Evolutionary conservation across 2,329 filamentous ascomycete genomes (phyloP), one percentile per base, ranked within the genome.

Genomic region (Ceratocystiopsis sp.): DNA sequence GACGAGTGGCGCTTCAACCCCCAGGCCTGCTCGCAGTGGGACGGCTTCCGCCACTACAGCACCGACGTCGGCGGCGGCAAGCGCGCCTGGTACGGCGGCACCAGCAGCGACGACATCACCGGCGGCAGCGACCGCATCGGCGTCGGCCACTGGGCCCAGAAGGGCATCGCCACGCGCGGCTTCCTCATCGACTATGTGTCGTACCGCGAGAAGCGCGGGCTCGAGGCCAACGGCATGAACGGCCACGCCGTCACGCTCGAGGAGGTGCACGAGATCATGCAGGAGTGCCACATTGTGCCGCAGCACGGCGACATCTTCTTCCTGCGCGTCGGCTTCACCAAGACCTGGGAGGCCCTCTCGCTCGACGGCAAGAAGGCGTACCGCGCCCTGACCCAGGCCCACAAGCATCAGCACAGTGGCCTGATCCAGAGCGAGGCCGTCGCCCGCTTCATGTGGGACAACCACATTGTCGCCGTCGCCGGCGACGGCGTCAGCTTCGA

Each of bases 391-490:
- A 43, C 42, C 13, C 33, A 35, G 18, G 32, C 14, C 15, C 37
- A 38, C 29, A 39, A 43, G 32, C 34, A 32, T 18, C 21, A n/a
- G 17, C 41, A 45, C 39, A 56, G 58, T 17, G 57, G 63, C 45
- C 71, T 69, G 0, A 59, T 73, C 3, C 62, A 71, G 42, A 65
- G 65, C 0, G 61, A 61, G 9, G 66, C 63, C 5, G 59, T 73
- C 11, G 38, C 42, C 10, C 61, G 64, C 32, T 78, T 73, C 71
- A 57, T 76, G n/a, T 77, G 72, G 71, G 65, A 74, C 42, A 57
- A 61, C 14, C 42, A 44, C 34, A 73, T 77, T 47, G 59, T 69
- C 0, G 73, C 72, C 1, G 64, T 75, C 0, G 73, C 66, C 0
- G 69, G 71, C 3, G 73, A 78, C 46, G 63, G 65, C 41, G 67